Conservation (phyloP, 805 yeast genomes). For the Teunomyces lycoperdinae region DNA sequence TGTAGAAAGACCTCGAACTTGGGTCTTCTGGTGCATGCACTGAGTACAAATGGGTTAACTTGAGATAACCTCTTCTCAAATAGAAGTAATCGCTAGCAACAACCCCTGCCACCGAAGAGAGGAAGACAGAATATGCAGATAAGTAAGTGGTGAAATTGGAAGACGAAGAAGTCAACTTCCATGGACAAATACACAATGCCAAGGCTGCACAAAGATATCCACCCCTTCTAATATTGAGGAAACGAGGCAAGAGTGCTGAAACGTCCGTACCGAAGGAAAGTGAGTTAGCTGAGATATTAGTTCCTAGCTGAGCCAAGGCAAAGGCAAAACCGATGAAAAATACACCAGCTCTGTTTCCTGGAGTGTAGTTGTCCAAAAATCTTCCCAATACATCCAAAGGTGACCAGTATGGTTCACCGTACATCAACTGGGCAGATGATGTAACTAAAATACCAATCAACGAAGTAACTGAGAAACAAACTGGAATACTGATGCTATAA, state of each 20-base stretch:
- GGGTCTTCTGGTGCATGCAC: conserved; percentile 34
- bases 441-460: conserved; percentile 83
- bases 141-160: conserved; percentile 76
- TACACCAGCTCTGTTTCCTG: conserved; percentile 76
- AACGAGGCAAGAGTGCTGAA: conserved; percentile 62
- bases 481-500: conserved; percentile 63
- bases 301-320: conserved; percentile 74
- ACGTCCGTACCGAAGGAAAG: conserved; percentile 72
- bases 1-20: conserved; percentile 43
- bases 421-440: conserved; percentile 68
- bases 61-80: conserved; percentile 69
- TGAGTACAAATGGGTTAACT: conserved; percentile 62
- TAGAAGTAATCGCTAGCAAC: conserved; percentile 63
- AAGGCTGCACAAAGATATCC: conserved; percentile 71
- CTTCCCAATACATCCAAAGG: conserved; percentile 73
- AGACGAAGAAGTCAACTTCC: conserved; percentile 72
- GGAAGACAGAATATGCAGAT: conserved; percentile 77
- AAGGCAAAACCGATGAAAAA: conserved; percentile 70
- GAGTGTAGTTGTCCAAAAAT: conserved; percentile 49
- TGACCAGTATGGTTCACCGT: conserved; percentile 74
- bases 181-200: conserved; percentile 74
- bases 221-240: conserved; percentile 74
- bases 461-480: conserved; percentile 76
- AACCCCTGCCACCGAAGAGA: conserved; percentile 81
- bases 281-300: conserved; percentile 72